phyloP scores from a whole-genome alignment of 139 green algal genomes.

The Coccomyxa sp. region DNA sequence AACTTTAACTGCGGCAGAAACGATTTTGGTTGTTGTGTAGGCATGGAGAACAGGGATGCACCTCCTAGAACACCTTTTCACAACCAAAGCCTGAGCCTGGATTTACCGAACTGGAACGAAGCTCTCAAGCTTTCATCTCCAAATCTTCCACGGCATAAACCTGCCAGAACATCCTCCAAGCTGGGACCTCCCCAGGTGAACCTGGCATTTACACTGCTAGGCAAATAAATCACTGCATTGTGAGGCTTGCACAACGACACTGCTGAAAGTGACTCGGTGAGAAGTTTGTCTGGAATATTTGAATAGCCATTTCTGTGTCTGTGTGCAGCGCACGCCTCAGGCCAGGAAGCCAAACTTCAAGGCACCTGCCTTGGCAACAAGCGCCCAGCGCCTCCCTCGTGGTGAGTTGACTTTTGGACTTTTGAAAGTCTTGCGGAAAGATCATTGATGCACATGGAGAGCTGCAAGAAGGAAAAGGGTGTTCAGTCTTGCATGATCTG shows the following conservation, averaged over 20 bases:
- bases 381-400: too few relatives aligned
- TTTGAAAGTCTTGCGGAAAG: too few relatives aligned
- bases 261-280: background rate
- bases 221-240: too few relatives aligned
- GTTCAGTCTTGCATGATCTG: too few relatives aligned
- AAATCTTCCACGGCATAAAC: background rate
- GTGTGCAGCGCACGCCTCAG: conserved; percentile 8
- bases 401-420: too few relatives aligned
- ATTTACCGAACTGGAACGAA: conserved; percentile 31
- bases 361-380: background rate
- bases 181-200: conserved; percentile 1
- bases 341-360: conserved; percentile 4
- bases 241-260: background rate
- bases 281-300: background rate
- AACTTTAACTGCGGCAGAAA: too few relatives aligned
- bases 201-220: too few relatives aligned
- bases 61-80: too few relatives aligned
- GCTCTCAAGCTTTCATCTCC: conserved; percentile 11
- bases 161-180: conserved; percentile 17
- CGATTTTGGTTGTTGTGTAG: too few relatives aligned
- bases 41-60: too few relatives aligned
- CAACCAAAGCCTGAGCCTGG: conserved; percentile 4
- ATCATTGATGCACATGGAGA: too few relatives aligned
- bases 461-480: too few relatives aligned
- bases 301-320: background rate